Conservation (phyloP, 2,329 filamentous ascomycete species). For the Arachnomyces sp. region DNA sequence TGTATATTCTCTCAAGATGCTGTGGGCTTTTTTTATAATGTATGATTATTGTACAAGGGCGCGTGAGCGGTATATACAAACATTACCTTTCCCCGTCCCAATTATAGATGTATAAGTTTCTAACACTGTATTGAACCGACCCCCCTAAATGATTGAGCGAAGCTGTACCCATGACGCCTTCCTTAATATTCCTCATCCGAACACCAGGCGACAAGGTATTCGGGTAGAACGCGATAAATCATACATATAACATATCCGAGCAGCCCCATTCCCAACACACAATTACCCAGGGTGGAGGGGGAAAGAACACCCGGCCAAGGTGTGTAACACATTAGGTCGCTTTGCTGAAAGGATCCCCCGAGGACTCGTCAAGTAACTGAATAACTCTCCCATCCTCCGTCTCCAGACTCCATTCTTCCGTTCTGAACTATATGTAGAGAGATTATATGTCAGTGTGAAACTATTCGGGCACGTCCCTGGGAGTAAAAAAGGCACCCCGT, state of each 20-base stretch:
- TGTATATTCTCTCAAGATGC: conserved; percentile 12
- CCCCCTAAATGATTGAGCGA: too few relatives aligned
- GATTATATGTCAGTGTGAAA: conserved; percentile 3
- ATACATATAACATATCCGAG: conserved; percentile 11
- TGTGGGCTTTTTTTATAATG: conserved; percentile 18
- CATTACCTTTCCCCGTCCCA: conserved; percentile 23
- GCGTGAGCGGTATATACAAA: conserved; percentile 34
- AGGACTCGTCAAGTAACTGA: conserved; percentile 65
- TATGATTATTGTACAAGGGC: conserved; percentile 31
- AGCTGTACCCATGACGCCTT: too few relatives aligned
- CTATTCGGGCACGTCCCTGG: conserved; percentile 28
- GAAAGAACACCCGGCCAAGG: neutral
- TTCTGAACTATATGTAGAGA: conserved; percentile 57
- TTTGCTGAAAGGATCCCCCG: conserved; percentile 58
- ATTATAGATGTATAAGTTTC: too few relatives aligned
- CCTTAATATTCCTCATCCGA: too few relatives aligned
- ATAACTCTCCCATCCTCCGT: conserved; percentile 58
- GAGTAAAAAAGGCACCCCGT: conserved; percentile 6
- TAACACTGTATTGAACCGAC: too few relatives aligned
- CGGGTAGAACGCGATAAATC: too few relatives aligned
- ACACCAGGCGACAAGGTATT: too few relatives aligned
- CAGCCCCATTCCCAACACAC: conserved; percentile 26
- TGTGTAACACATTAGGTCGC: conserved; percentile 40
- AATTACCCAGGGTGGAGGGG: conserved; percentile 21
- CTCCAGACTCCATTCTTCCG: conserved; percentile 80